These are phyloP conservation scores for Huntiella savannae DNA, from an alignment of 2,329 filamentous ascomycete species.

Conservation along the genomic window DNA sequence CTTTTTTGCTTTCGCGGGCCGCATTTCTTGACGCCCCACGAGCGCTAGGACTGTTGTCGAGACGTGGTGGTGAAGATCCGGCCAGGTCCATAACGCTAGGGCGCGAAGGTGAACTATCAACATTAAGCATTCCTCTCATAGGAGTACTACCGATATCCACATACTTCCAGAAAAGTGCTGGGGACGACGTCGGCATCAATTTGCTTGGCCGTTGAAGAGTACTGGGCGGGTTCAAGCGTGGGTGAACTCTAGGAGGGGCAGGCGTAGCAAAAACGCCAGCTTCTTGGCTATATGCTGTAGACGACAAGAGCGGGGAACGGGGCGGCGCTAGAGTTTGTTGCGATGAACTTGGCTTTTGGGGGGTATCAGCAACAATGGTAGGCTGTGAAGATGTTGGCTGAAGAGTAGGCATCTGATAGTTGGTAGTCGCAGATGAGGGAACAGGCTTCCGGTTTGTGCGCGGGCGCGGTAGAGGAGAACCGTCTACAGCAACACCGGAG, in stretches of 20 bases:
- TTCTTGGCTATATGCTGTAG: slow-evolving; percentile 38
- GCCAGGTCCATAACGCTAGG: slow-evolving; percentile 9
- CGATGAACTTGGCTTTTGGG: slow-evolving; percentile 1
- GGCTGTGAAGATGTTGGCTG: slow-evolving; percentile 1
- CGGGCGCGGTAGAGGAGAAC: slow-evolving; percentile 41
- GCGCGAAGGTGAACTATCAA: slow-evolving; percentile 42
- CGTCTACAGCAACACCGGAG: slow-evolving; percentile 30
- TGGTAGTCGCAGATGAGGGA: slow-evolving; percentile 18
- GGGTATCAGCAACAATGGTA: not conserved
- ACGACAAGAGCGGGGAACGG: slow-evolving; percentile 41
- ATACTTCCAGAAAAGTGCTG: slow-evolving; percentile 78
- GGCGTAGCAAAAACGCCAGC: slow-evolving; percentile 48
- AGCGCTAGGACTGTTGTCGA: slow-evolving; percentile 5
- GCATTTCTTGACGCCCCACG: not conserved
- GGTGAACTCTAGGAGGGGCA: slow-evolving; percentile 53
- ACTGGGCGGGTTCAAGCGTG: slow-evolving; percentile 58
- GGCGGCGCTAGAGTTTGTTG: slow-evolving; percentile 14
- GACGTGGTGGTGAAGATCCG: slow-evolving; percentile 3
- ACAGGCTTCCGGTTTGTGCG: slow-evolving; percentile 16
- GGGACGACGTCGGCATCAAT: slow-evolving; percentile 70
- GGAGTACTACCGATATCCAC: slow-evolving; percentile 60
- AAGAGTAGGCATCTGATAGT: slow-evolving; percentile 15
- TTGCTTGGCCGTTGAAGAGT: slow-evolving; percentile 67
- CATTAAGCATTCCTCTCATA: slow-evolving; percentile 28
- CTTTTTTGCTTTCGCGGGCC: slow-evolving; percentile 16